phyloP scores from a whole-genome alignment of 2,329 filamentous ascomycete species.

The Fusarium verrucosum region DNA sequence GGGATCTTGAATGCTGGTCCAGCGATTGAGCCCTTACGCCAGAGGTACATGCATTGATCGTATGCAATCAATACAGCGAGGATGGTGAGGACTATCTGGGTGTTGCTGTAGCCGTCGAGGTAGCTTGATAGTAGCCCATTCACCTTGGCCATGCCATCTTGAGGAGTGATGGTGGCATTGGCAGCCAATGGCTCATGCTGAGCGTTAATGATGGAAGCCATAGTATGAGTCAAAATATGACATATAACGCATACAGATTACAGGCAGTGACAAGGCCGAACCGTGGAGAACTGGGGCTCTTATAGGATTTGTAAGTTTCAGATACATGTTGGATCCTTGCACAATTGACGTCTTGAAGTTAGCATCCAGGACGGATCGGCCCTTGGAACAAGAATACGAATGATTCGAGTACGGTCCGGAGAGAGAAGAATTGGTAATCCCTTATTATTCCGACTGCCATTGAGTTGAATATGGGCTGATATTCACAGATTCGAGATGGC shows the following conservation, averaged over 20 bases:
- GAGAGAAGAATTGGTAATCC: not conserved
- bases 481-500: conserved; percentile 10
- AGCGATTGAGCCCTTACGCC: conserved; percentile 69
- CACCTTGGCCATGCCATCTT: not conserved
- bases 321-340: not conserved
- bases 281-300: not conserved
- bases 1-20: conserved; percentile 72
- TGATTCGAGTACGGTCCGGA: too few species aligned
- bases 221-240: not conserved
- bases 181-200: not conserved
- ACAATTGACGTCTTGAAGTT: fast-evolving
- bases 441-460: not conserved
- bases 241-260: not conserved
- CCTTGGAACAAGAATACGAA: conserved; percentile 19
- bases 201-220: conserved; percentile 6
- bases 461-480: conserved; percentile 13
- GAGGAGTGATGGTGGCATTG: conserved; percentile 3
- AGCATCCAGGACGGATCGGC: not conserved
- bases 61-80: conserved; percentile 50
- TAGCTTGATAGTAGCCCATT: conserved; percentile 20
- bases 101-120: conserved; percentile 7
- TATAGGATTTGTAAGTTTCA: not conserved
- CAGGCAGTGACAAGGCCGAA: not conserved
- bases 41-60: conserved; percentile 65
- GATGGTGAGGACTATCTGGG: conserved; percentile 42